Base-by-base conservation (phyloP, 78 protist species). In the Monosiga brevicollis region DNA sequence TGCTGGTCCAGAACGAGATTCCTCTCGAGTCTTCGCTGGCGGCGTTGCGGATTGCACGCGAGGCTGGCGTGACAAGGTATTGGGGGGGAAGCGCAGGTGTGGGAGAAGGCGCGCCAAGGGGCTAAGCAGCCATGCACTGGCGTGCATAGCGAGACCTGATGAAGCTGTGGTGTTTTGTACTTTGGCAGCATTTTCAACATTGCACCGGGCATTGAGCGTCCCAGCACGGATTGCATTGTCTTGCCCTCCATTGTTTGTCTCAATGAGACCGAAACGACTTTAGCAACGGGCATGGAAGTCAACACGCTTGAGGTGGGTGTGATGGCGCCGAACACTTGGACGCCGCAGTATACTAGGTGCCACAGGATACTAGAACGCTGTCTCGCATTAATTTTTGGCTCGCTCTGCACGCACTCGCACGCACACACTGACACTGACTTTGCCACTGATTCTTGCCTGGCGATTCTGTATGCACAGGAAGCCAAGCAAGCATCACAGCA, bases 181-280 rank as follows among this genome's bases (percentile, higher is more conserved):
- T 15, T 49, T 15, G 29, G 15, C 62, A 49, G 62, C 62, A 49
- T 49, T 49, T 83, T 73, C 87, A 83, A 83, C 80, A 3, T 86
- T 3, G 90, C 90, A 2, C 90, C 90, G 11, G 84, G n/a, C n/a
- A 37, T 10, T 35, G 72, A 1, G 32, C 35, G 3, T 1, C 73
- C 37, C 25, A 73, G 78, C 0, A 2, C n/a, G 49, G 72, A 76
- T 54, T n/a, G 39, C 38, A 43, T 42, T 24, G 26, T 2, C 43
- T 41, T 43, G 10, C 79, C 40, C 75, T 34, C 24, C 38, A 0
- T 87, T 0, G 0, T 87, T 35, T 25, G 39, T n/a, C 85, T 84
- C 32, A 87, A 87, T n/a, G 84, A 87, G 42, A 32, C 70, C 38
- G 89, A 87, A 81, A 42, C 85, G 2, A 20, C 81, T 38, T 6